phyloP scores from a whole-genome alignment of 164 flowering plant genomes.

The Tetracentron sinense region DNA sequence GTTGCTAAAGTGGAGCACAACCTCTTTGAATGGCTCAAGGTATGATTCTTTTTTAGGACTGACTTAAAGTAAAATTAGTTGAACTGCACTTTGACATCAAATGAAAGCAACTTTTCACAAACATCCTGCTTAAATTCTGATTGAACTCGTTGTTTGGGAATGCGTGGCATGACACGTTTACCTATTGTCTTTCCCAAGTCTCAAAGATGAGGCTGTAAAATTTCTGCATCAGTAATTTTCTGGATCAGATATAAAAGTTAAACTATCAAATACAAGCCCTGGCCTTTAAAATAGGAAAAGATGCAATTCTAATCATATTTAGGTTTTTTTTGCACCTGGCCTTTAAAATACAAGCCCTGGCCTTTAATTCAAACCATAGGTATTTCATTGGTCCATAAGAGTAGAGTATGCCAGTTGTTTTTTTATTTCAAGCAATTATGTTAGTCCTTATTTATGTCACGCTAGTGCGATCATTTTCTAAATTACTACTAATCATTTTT shows the following conservation, averaged over 20 bases:
- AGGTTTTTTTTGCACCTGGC: neutral
- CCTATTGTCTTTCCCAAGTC: neutral
- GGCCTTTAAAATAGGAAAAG: too few species aligned
- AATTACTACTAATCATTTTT: too few species aligned
- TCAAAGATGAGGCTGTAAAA: neutral
- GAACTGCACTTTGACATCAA: neutral
- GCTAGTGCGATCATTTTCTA: too few species aligned
- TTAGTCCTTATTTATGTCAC: too few species aligned
- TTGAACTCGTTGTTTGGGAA: neutral
- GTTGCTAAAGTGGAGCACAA: conserved; percentile 90
- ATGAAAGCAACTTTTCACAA: neutral
- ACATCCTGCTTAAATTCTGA: neutral
- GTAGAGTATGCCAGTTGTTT: too few species aligned
- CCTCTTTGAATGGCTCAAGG: conserved; percentile 95
- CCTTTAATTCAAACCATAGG: too few species aligned
- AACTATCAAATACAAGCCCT: too few species aligned
- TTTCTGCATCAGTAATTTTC: neutral
- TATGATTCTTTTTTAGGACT: conserved; percentile 20
- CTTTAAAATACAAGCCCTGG: neutral
- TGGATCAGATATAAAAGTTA: neutral
- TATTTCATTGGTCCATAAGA: too few species aligned
- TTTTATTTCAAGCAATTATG: too few species aligned
- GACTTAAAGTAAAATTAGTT: neutral
- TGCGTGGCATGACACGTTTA: neutral
- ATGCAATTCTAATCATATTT: neutral